These are phyloP conservation scores for Omphalotus olearius DNA, from an alignment of 1,284 basidiomycete species.

Conservation along the genomic window DNA sequence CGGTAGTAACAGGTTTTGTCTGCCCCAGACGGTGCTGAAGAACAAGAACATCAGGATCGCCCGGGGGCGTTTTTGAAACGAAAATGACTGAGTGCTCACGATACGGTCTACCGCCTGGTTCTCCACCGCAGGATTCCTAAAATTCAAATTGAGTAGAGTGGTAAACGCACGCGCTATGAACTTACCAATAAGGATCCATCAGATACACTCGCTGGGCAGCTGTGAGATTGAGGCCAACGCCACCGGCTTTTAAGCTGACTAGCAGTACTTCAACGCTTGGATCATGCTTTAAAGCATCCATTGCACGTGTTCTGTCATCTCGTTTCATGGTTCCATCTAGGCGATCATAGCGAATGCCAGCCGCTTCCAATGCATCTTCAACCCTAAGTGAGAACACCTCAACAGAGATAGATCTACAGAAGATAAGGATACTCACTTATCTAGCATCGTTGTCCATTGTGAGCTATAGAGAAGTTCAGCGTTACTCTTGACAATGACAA, in stretches of 20 bases:
- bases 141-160: constrained; percentile 18
- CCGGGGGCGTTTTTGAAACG: constrained; percentile 2
- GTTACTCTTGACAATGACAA: neutral
- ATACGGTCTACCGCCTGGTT: constrained; percentile 95
- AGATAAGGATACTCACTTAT: constrained; percentile 56
- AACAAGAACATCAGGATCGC: constrained; percentile 9
- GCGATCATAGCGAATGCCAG: constrained; percentile 82
- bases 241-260: constrained; percentile 94
- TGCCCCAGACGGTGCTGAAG: constrained; percentile 88
- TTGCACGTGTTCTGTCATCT: constrained; percentile 85
- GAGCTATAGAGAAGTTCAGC: constrained; percentile 47
- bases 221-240: constrained; percentile 93
- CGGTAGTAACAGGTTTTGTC: constrained; percentile 83
- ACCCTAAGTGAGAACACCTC: constrained; percentile 45
- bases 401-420: constrained; percentile 11
- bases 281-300: constrained; percentile 86
- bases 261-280: constrained; percentile 87
- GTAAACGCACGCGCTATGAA: constrained; percentile 47
- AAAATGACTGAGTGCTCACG: constrained; percentile 39
- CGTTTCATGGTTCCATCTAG: constrained; percentile 97
- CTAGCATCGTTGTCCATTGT: constrained; percentile 95
- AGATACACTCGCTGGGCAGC: constrained; percentile 91
- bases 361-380: constrained; percentile 83
- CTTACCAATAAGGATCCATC: constrained; percentile 93
- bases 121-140: constrained; percentile 94